Evolutionary conservation across 2,329 filamentous ascomycete genomes (phyloP).

Genomic region (Blastomyces percursus): DNA sequence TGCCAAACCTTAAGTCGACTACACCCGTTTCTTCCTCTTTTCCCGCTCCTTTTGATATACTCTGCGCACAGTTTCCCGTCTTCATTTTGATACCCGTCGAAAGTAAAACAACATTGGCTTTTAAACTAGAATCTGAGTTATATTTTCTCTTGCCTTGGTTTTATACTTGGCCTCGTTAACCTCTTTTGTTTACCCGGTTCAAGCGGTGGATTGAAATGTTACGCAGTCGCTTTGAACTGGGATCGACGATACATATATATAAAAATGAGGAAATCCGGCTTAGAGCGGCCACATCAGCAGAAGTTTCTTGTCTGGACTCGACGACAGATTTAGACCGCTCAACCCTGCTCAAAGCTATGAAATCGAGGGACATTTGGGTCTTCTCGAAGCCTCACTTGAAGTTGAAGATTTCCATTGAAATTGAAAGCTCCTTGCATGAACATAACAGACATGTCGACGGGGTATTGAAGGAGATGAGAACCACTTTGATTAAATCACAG

Average conservation of each 20-base stretch:
- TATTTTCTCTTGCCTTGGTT: background rate
- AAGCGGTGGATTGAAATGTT: background rate
- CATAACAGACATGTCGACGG: slow-evolving; percentile 11
- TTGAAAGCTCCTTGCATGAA: slow-evolving; percentile 5
- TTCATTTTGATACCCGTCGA: too few species aligned
- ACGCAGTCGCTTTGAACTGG: slow-evolving; percentile 5
- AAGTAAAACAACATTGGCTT: background rate
- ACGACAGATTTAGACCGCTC: background rate
- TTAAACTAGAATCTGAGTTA: background rate
- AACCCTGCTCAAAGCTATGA: slow-evolving; percentile 5
- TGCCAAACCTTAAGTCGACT: background rate
- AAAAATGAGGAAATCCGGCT: slow-evolving; percentile 13
- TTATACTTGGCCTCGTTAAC: background rate
- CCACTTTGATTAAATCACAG: slow-evolving; percentile 1
- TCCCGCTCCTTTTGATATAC: background rate
- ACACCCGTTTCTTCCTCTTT: background rate
- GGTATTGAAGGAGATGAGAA: slow-evolving; percentile 13
- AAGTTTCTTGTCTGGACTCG: slow-evolving; percentile 8
- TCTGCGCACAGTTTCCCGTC: background rate
- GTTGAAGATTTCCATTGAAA: slow-evolving; percentile 19
- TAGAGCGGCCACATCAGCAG: slow-evolving; percentile 15
- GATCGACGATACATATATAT: slow-evolving; percentile 11
- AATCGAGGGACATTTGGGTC: slow-evolving; percentile 20
- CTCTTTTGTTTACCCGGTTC: background rate
- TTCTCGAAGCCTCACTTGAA: slow-evolving; percentile 20